These are phyloP conservation scores for Xylaria sp. DNA, from an alignment of 2,329 filamentous ascomycete genomes.

Conservation along the genomic window DNA sequence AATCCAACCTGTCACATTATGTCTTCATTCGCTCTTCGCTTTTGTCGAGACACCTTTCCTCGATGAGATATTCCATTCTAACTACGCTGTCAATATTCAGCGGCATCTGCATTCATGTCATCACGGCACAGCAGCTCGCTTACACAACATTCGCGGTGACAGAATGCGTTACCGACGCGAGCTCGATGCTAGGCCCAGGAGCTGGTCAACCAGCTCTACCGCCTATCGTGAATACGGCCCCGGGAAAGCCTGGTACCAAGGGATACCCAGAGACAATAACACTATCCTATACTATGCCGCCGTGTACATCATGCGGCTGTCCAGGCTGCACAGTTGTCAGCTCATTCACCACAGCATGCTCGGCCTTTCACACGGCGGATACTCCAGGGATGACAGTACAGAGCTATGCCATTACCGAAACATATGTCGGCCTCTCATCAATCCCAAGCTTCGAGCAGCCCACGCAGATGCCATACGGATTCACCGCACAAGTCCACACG, in stretches of 20 bases:
- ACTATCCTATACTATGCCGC: conserved; percentile 37
- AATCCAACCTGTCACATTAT: background rate
- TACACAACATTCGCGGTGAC: conserved; percentile 34
- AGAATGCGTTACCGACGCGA: conserved; percentile 25
- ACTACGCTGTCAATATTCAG: conserved; percentile 12
- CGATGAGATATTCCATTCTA: conserved; percentile 22
- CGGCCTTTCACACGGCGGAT: conserved; percentile 29
- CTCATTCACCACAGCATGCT: conserved; percentile 35
- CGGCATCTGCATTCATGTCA: conserved; percentile 10
- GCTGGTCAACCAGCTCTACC: background rate
- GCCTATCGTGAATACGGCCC: conserved; percentile 7
- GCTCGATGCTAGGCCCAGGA: background rate
- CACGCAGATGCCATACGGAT: conserved; percentile 39
- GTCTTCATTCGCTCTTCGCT: background rate
- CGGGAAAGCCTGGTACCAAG: background rate
- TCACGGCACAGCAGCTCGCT: conserved; percentile 27
- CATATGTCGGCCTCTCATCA: conserved; percentile 40
- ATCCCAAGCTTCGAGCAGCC: conserved; percentile 36
- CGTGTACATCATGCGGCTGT: conserved; percentile 36
- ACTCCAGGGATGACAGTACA: conserved; percentile 14
- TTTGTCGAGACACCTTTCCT: background rate
- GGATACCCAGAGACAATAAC: conserved; percentile 11
- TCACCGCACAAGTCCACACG: conserved; percentile 37
- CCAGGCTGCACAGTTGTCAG: conserved; percentile 38
- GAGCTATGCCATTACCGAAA: conserved; percentile 40